Conservation (phyloP, 768 basidiomycete genomes). For the Leucosporidium creatinivorum region DNA sequence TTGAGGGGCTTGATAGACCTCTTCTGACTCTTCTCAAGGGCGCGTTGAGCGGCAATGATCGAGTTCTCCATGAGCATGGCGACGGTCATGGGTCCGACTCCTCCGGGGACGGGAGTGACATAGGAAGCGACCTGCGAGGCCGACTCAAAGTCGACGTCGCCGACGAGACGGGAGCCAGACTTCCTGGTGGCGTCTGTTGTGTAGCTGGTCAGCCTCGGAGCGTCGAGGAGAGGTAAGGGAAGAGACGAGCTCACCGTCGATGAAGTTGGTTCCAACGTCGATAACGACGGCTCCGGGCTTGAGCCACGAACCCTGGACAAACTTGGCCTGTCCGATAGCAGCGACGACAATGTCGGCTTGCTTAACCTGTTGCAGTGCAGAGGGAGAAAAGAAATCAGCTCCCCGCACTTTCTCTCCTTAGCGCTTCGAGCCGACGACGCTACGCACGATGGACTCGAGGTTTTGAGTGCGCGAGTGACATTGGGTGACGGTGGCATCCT, state of each 20-base stretch:
- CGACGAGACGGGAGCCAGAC: constrained; percentile 88
- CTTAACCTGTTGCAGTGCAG: constrained; percentile 58
- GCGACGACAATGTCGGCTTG: constrained; percentile 87
- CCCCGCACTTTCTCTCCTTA: constrained; percentile 1
- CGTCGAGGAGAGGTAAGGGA: neutral
- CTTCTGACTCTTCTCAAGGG: constrained; percentile 61
- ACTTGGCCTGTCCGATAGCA: constrained; percentile 89
- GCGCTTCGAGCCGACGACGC: no score
- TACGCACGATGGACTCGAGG: constrained; percentile 64
- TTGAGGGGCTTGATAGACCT: constrained; percentile 66
- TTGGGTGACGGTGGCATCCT: constrained; percentile 93
- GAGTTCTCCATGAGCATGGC: constrained; percentile 97
- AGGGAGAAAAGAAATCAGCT: neutral
- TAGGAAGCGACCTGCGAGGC: constrained; percentile 71
- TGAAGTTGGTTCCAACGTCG: constrained; percentile 95
- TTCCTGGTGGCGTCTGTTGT: constrained; percentile 70
- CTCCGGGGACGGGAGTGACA: constrained; percentile 97
- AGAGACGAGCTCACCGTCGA: constrained; percentile 56
- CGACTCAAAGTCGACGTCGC: constrained; percentile 80
- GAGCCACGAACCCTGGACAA: constrained; percentile 86
- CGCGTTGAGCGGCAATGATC: constrained; percentile 68
- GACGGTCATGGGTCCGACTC: constrained; percentile 99
- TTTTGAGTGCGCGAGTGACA: constrained; percentile 88
- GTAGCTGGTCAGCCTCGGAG: neutral
- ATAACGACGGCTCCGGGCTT: constrained; percentile 93